Evolutionary conservation across 345 rosid species (phyloP).

Genomic region (Ceriops tagal): DNA sequence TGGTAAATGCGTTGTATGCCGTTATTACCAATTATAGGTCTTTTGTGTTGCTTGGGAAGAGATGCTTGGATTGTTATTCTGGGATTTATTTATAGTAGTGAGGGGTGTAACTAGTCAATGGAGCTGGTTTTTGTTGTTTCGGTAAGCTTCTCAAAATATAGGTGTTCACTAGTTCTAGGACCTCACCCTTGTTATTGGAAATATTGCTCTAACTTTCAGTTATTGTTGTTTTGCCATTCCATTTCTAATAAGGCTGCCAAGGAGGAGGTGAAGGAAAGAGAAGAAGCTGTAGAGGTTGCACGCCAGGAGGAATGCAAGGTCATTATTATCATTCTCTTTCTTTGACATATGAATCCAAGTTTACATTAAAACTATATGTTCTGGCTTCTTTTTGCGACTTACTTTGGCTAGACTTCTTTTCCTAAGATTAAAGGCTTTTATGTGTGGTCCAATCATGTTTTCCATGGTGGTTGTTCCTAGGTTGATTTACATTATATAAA

Average conservation of each 20-base stretch:
- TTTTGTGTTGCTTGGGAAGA: too few species aligned
- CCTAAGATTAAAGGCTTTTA: too few species aligned
- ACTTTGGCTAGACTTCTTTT: too few species aligned
- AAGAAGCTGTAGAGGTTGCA: constrained; percentile 49
- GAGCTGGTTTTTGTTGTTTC: background rate
- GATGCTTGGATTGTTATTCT: background rate
- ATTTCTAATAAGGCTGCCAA: constrained; percentile 42
- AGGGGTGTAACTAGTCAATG: background rate
- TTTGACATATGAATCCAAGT: background rate
- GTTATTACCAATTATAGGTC: too few species aligned
- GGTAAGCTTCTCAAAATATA: background rate
- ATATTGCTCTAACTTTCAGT: background rate
- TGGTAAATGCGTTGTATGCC: too few species aligned
- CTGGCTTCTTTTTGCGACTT: too few species aligned
- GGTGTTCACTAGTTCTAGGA: background rate
- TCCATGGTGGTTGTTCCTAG: too few species aligned
- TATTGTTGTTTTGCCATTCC: constrained; percentile 8
- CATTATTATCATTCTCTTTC: constrained; percentile 9
- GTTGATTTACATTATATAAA: too few species aligned
- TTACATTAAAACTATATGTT: too few species aligned
- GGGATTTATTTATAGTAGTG: background rate
- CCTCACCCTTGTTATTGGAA: background rate
- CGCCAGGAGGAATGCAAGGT: constrained; percentile 92
- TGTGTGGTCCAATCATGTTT: too few species aligned
- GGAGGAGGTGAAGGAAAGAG: constrained; percentile 61